Base-by-base conservation (phyloP, 441 rosid species). In the Corymbia citriodora region DNA sequence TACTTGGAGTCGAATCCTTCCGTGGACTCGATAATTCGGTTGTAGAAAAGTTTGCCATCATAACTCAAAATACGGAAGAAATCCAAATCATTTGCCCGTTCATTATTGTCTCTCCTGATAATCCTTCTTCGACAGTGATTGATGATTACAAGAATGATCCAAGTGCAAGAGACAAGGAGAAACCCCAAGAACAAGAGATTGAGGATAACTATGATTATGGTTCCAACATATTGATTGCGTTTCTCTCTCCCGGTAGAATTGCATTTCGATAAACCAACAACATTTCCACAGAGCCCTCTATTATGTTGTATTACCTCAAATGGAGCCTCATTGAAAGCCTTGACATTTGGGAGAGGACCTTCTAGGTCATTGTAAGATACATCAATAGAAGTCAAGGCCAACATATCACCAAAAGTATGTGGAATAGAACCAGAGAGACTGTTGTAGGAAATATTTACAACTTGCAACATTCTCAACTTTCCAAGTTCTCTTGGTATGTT, bases 381-480 rank as follows among this genome's bases (percentile, higher is more conserved):
- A 31, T 68, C 79, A 2, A 68, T 16, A 0, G 45, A 31, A 16
- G 79, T 31, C 3, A 68, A 31, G 11, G 45, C 40, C 6, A 2
- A 31, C 45, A 31, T 8, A 8, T 31, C 79, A 31, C 3, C 40
- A 31, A 68, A 68, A 68, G 3, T 0, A 4, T 16, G 6, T 68
- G 79, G 40, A 2, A 68, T 31, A 1, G 40, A 68, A 31, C 79
- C 45, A 1, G 3, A 31, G 0, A 68, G 12, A 1, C 2, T 16
- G 2, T 68, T 68, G 45, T 31, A 23, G 2, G 79, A 68, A 11
- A 68, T 31, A 68, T 68, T 68, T 16, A 68, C 12, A 31, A 16
- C 23, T 4, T 16, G 23, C 2, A 68, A 0, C 3, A 1, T 31
- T 68, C 79, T 31, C 12, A 68, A 0, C 0, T 0, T 0, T 1